Percentiles rank a stretch among this genome's conserved stretches.
Evolutionary conservation across 805 yeast genomes (phyloP).

Genomic region (Debaryomyces tyrocola): DNA sequence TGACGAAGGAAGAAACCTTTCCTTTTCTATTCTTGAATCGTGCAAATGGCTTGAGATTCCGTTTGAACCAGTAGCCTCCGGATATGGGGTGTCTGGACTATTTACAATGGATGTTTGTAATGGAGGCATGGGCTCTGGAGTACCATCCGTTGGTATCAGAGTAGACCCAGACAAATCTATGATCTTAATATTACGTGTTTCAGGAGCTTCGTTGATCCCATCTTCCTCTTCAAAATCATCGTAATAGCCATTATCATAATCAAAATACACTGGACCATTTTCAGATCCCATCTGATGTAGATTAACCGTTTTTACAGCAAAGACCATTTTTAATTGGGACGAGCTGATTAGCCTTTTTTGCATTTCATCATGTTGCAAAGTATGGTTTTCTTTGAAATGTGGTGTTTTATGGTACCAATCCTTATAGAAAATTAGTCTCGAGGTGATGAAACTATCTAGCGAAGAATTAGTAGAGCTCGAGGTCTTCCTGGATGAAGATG

Average conservation of each 20-base stretch:
- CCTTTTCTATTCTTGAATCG: background rate
- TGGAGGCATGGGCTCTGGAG: background rate
- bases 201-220: background rate
- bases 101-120: background rate
- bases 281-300: slow-evolving; percentile 7
- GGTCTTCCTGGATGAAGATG: background rate
- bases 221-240: slow-evolving; percentile 3
- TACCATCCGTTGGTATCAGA: background rate
- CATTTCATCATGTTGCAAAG: background rate
- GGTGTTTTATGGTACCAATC: slow-evolving; percentile 34
- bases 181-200: slow-evolving; percentile 2
- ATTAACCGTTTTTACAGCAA: slow-evolving; percentile 13
- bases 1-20: slow-evolving; percentile 13
- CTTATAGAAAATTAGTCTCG: slow-evolving; percentile 29
- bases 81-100: background rate
- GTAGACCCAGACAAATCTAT: slow-evolving; percentile 10
- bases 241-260: slow-evolving; percentile 15
- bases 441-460: slow-evolving; percentile 20
- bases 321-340: slow-evolving; percentile 13
- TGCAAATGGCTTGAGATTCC: background rate
- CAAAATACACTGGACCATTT: slow-evolving; percentile 23
- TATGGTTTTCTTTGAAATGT: slow-evolving; percentile 10
- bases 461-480: background rate
- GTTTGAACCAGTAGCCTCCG: slow-evolving; percentile 2
- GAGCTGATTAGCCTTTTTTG: background rate